Percentiles rank a stretch among this genome's conserved stretches.
These are phyloP conservation scores for Fusarium equiseti DNA, from an alignment of 2,329 filamentous ascomycete genomes.

Conservation along the genomic window DNA sequence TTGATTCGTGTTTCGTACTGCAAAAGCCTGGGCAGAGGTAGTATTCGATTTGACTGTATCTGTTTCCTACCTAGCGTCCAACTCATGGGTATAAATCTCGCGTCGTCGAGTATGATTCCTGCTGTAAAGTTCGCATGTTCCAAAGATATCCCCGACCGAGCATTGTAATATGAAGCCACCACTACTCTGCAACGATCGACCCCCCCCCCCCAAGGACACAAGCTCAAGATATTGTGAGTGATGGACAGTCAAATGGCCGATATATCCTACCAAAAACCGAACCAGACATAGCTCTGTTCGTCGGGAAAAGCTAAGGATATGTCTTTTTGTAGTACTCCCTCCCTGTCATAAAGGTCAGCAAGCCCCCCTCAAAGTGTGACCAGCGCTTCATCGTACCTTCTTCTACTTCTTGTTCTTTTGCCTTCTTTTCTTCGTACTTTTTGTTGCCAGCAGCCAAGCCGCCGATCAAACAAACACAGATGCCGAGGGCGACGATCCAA, in stretches of 20 bases:
- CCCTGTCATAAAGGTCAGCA: not conserved
- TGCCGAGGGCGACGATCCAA: not conserved
- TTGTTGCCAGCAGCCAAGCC: not conserved
- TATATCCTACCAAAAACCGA: not conserved
- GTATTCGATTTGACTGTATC: not conserved
- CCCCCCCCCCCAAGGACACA: not conserved
- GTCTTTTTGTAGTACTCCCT: not conserved
- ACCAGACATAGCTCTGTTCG: not conserved
- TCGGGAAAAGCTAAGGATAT: not conserved
- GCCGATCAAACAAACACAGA: not conserved
- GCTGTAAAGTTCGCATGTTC: not conserved
- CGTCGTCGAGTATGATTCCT: not conserved
- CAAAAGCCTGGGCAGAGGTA: not conserved
- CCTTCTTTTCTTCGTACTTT: not conserved
- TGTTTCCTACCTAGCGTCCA: not conserved
- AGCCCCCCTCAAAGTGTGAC: not conserved
- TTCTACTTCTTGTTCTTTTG: not conserved
- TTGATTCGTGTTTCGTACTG: not conserved
- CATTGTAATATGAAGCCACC: not conserved
- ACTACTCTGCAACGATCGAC: not conserved
- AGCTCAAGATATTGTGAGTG: not conserved
- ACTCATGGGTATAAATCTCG: not conserved
- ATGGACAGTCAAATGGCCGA: not conserved
- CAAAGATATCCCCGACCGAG: not conserved
- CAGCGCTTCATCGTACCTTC: not conserved